Percentiles rank a stretch among this genome's conserved stretches.
Evolutionary conservation across 352 stramenopile genomes (phyloP).

Genomic region (Phytophthora meadii): DNA sequence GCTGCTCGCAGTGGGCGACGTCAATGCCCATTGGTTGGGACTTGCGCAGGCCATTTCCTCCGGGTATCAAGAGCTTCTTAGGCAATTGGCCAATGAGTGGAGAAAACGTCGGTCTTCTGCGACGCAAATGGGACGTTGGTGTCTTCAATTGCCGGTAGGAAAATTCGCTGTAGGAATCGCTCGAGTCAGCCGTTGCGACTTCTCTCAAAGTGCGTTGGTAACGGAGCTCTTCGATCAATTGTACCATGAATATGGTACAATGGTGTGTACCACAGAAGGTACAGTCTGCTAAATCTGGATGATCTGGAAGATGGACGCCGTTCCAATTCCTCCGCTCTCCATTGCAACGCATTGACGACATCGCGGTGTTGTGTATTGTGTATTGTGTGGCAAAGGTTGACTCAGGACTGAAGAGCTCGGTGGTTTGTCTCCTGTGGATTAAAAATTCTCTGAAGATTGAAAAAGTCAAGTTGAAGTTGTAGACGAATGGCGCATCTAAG

Average conservation of each 20-base stretch:
- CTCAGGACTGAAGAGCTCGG: neutral
- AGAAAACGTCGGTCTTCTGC: neutral
- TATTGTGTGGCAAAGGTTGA: neutral
- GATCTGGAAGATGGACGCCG: slow-evolving; percentile 15
- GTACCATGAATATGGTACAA: slow-evolving; percentile 4
- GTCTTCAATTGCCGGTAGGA: slow-evolving; percentile 20
- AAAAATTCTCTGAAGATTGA: too few relatives aligned
- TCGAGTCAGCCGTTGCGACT: slow-evolving; percentile 4
- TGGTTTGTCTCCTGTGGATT: too few relatives aligned
- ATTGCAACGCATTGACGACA: slow-evolving; percentile 9
- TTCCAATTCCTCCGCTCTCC: slow-evolving; percentile 6
- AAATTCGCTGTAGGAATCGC: neutral
- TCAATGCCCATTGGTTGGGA: slow-evolving; percentile 28
- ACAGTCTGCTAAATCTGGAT: slow-evolving; percentile 27
- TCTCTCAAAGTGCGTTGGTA: slow-evolving; percentile 15
- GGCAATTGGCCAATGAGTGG: slow-evolving; percentile 8
- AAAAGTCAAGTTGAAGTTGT: slow-evolving; percentile 25
- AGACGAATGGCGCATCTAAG: slow-evolving; percentile 55
- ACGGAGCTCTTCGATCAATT: slow-evolving; percentile 9
- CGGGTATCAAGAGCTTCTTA: slow-evolving; percentile 11
- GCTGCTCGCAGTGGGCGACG: slow-evolving; percentile 22
- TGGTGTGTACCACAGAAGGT: slow-evolving; percentile 1
- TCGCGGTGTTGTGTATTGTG: slow-evolving; percentile 16
- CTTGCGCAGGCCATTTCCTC: slow-evolving; percentile 26
- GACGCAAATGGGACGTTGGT: slow-evolving; percentile 2